These are phyloP conservation scores for Zangia roseola DNA, from an alignment of 768 basidiomycete species.

Conservation along the genomic window DNA sequence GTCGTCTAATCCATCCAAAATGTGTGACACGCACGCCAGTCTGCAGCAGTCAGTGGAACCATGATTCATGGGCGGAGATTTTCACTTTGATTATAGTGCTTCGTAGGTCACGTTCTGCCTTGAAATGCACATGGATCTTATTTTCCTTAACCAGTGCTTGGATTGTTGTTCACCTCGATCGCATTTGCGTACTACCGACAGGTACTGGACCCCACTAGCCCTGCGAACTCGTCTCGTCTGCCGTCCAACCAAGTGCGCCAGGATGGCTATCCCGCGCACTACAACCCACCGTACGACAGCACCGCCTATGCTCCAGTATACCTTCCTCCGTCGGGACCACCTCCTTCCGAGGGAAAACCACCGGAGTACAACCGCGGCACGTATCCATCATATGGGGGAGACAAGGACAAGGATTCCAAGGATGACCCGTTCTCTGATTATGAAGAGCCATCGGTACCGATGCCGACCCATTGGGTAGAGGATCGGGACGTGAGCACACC, in stretches of 20 bases:
- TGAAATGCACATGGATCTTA: neutral
- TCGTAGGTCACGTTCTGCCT: slow-evolving; percentile 38
- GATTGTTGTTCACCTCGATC: slow-evolving; percentile 59
- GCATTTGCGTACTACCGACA: slow-evolving; percentile 77
- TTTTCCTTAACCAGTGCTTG: slow-evolving; percentile 43
- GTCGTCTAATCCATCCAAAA: neutral
- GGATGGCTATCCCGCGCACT: slow-evolving; percentile 47
- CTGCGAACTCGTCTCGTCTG: slow-evolving; percentile 48
- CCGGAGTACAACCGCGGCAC: slow-evolving; percentile 47
- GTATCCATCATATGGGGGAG: slow-evolving; percentile 27
- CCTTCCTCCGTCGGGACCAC: slow-evolving; percentile 52
- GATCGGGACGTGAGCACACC: slow-evolving; percentile 43
- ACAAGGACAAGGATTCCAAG: slow-evolving; percentile 32
- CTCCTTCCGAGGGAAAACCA: slow-evolving; percentile 45
- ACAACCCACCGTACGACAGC: slow-evolving; percentile 56
- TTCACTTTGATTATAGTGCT: slow-evolving; percentile 57
- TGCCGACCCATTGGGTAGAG: slow-evolving; percentile 35
- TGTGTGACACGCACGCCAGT: slow-evolving; percentile 41
- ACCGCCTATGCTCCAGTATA: slow-evolving; percentile 35
- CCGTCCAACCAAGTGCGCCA: slow-evolving; percentile 38
- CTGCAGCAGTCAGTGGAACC: slow-evolving; percentile 60
- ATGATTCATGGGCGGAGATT: slow-evolving; percentile 68
- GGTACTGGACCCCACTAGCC: slow-evolving; percentile 62
- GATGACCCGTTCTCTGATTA: slow-evolving; percentile 61
- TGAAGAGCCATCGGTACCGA: slow-evolving; percentile 35